A percentile compares a stretch with the other conserved stretches of the same genome.
Evolutionary conservation across 495 filamentous ascomycete species (phyloP).

Genomic region (Usnea hakonensis): DNA sequence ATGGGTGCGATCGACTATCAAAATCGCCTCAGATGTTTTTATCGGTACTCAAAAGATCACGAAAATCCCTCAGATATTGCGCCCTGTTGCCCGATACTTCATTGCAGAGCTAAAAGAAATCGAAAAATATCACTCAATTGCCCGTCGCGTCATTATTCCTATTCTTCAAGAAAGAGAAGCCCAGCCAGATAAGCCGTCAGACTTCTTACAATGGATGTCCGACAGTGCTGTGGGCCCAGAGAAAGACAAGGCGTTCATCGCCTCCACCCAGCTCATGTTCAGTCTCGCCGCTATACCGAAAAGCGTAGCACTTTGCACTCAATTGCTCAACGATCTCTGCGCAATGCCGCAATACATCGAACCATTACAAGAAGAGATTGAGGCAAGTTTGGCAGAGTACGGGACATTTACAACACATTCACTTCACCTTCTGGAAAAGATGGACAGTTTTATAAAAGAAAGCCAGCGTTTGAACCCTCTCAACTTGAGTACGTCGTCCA

Average conservation of each 20-base stretch:
- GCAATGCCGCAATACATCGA: slow-evolving; percentile 14
- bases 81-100: neutral
- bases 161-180: neutral
- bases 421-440: neutral
- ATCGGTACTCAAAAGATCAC: neutral
- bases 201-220: neutral
- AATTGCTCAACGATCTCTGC: slow-evolving; percentile 16
- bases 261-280: neutral
- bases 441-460: slow-evolving; percentile 13
- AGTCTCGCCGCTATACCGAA: neutral
- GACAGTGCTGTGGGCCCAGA: neutral
- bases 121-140: neutral
- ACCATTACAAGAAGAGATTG: slow-evolving; percentile 10
- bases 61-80: neutral
- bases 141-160: neutral
- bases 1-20: neutral
- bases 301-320: neutral
- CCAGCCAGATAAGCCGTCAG: neutral
- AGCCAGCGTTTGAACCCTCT: slow-evolving; percentile 8
- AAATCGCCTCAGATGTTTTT: neutral
- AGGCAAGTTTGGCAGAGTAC: slow-evolving; percentile 5
- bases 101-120: neutral
- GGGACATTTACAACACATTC: neutral
- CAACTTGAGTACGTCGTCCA: neutral
- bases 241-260: neutral